A percentile compares a stretch with the other conserved stretches of the same genome.
Evolutionary conservation across 106 monocot genomes (phyloP).

Genomic region (Acanthochlamys bracteata): DNA sequence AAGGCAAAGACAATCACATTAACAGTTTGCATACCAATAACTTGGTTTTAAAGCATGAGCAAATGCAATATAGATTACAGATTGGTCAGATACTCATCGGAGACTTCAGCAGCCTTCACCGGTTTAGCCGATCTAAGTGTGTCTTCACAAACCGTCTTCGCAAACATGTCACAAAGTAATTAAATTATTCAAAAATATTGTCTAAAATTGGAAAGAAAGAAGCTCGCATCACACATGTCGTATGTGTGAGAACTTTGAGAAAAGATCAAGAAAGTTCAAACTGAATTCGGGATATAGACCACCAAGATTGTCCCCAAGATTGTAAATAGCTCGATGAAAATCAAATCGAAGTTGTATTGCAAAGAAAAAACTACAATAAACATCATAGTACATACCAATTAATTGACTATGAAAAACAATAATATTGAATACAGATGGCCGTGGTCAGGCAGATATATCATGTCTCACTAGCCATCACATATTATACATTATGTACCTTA

Average conservation of each 20-base stretch:
- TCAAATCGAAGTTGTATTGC: constrained; percentile 96
- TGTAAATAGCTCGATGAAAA: constrained; percentile 99
- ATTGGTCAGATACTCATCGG: constrained; percentile 76
- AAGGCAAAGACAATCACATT: too few species aligned
- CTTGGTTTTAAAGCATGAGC: constrained; percentile 96
- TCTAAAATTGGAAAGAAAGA: neutral
- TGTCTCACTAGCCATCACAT: neutral
- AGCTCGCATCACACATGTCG: neutral
- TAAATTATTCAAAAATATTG: neutral
- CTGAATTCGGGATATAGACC: constrained; percentile 1
- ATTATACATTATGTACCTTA: constrained; percentile 46
- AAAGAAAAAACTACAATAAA: neutral
- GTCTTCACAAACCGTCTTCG: constrained; percentile 94
- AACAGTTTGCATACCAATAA: constrained; percentile 25
- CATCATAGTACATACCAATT: too few species aligned
- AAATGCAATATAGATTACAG: constrained; percentile 95
- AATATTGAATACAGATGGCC: neutral
- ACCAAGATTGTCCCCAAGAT: constrained; percentile 97
- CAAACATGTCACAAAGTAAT: constrained; percentile 1
- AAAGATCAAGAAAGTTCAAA: neutral
- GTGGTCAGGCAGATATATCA: too few species aligned
- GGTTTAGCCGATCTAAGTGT: constrained; percentile 69
- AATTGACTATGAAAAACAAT: neutral
- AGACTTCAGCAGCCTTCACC: constrained; percentile 52
- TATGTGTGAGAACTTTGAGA: too few species aligned